Evolutionary conservation across 192 early-diverging fungal species (phyloP), one percentile per base, ranked within the genome.

Genomic region (Linnemannia schmuckeri): DNA sequence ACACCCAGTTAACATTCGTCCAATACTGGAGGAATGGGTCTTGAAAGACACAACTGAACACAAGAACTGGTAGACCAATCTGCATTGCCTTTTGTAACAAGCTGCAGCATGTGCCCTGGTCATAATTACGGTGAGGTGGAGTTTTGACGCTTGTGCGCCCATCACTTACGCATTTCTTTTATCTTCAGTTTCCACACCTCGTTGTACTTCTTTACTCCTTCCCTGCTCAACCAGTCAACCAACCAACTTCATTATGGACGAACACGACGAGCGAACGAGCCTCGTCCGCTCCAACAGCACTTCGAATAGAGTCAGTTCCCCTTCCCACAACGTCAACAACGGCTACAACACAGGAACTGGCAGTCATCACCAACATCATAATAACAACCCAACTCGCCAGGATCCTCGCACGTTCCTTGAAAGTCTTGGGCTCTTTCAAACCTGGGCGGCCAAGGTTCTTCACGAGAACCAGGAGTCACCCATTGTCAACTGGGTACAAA

Each of bases 401-500:
- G 74, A 70, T 42, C 73, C 80, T 69, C 63, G 66, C 24, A 22
- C 80, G 12, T 27, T 81, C 24, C 49, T 81, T 38, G 74, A 35
- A 33, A 41, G 80, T 55, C 46, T 81, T 70, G 74, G 20, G 33
- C 24, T 46, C 57, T 81, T 81, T 33, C 80, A 81, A 30, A 38
- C 35, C 46, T 81, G 80, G 80, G 80, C 80, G 1, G 66, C 63
- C 74, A 70, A 74, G 35, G 37, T 70, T 47, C 57, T 81, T 41
- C 73, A 30, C 5, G 30, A 66, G n/a, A 33, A 66, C 13, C 24
- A 44, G 1, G 73, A 75, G 20, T 55, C 74, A 5, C 69, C 80
- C 44, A 13, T 55, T 68, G 63, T 81, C 63, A 75, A 70, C 35
- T 81, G 80, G 80, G 73, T 81, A 37, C 80, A 81, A 47, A 81